Base-by-base conservation (phyloP, 306 rosid species). In the Begonia fuchsioides region DNA sequence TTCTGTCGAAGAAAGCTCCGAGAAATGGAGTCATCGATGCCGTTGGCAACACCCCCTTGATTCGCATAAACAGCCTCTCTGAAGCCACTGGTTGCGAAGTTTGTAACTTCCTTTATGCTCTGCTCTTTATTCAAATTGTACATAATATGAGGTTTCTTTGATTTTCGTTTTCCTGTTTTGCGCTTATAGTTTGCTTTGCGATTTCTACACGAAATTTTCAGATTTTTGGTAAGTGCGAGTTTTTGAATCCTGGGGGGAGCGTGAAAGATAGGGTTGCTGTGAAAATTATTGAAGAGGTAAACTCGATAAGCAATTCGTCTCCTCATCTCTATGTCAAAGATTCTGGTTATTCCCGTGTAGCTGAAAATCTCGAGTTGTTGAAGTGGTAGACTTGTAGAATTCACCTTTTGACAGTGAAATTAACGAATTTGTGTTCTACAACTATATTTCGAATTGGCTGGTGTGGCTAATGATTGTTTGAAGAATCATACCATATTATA, bases 211-310 rank as follows among this genome's bases (percentile, higher is more conserved):
- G 47, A 44, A 26, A 58, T 53, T 52, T 54, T 63, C 72, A 90
- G 94, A 81, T 90, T 58, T 69, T 81, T 47, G 98, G 83, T 11
- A 90, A 90, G 79, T 81, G 95, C 63, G 98, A 85, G 71, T 85
- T 90, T 60, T 73, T 90, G 77, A 90, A 90, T 50, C 98, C 95
- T 0, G 98, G 98, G 52, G 95, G 95, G 19, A 90, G 98, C 54
- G 95, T 90, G 45, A 90, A 90, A 51, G 98, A 85, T 50, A 81
- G 98, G 13, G 95, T 90, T 51, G 98, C 95, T 0, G 73, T 85
- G 47, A 67, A 85, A 65, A 79, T 85, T 16, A 85, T 85, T 54
- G 71, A 77, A 61, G 98, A 85, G 95, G 96, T 86, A 19, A 15
- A 4, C 17, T 41, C 17, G 35, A 26, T 26, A 0, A 2, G 35